Evolutionary conservation across 257 asterid genomes (phyloP), one percentile per base, ranked within the genome.

Genomic region (Cynanchum wilfordii): DNA sequence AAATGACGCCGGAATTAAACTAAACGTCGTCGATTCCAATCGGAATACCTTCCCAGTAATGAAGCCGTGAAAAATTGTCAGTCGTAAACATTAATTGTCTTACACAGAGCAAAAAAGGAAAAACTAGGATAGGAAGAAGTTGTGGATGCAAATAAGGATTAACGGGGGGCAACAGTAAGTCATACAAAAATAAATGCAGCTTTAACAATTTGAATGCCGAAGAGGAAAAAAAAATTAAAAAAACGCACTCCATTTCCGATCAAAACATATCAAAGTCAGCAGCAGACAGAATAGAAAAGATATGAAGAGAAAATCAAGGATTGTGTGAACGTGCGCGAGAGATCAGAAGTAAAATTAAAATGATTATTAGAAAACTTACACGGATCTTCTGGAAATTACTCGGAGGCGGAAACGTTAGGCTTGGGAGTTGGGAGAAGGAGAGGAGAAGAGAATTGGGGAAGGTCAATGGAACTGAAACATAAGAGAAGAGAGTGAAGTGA

Each of bases 351-450:
- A 42, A 42, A 42, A 42, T 0, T 7, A 7, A 42, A 42, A 42
- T 42, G 17, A 51, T 33, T 1, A 33, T 33, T 33, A 62, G 65
- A 66, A 66, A 74, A 44, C 78, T 75, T 75, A 59, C 74, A 59
- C 74, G 22, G 75, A 75, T 19, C 19, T 68, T 60, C 20, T 22
- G 64, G 58, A 13, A 38, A 70, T 12, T 12, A 49, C 0, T 17
- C n/a, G 12, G 5, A 19, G 20, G 30, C 7, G 55, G 71, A 60
- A 42, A 24, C 42, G 51, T 6, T 6, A 47, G 54, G 56, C 12
- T 40, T 38, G 22, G 70, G 1, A 11, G 65, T 44, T 51, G 55
- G 3, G 20, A 4, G 19, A 50, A 1, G 2, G 22, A 8, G 3
- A 29, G 22, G 52, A 22, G 33, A 27, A 10, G 36, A 70, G 49